Percentiles rank a stretch among this genome's conserved stretches.
Conservation (phyloP, 108 stramenopile species). For the Fragilariopsis cylindrus region DNA sequence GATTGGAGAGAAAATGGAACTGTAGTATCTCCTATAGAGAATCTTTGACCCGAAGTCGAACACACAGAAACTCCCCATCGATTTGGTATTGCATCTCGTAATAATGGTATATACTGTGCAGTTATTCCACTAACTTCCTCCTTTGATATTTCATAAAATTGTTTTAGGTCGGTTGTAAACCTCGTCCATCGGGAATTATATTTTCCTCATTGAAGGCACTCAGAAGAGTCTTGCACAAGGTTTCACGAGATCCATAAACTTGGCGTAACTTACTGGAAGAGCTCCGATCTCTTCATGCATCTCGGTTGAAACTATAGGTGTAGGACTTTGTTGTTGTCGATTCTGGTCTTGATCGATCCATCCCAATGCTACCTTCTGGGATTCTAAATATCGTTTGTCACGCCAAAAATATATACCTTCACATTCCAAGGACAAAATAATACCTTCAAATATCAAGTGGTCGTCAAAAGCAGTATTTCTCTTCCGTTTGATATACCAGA, state of each 20-base stretch:
- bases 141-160: slow-evolving; percentile 2
- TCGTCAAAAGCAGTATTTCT: background rate
- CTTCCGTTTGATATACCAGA: slow-evolving; percentile 1
- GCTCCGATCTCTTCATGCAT: background rate
- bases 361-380: slow-evolving; percentile 14
- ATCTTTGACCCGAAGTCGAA: slow-evolving; percentile 38
- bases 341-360: background rate
- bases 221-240: slow-evolving; percentile 5
- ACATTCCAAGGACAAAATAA: slow-evolving; percentile 11
- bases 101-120: slow-evolving; percentile 41
- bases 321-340: background rate
- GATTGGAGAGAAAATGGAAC: slow-evolving; percentile 29
- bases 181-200: slow-evolving; percentile 27
- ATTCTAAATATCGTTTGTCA: slow-evolving; percentile 13
- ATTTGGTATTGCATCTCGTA: slow-evolving; percentile 31
- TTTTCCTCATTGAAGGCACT: slow-evolving; percentile 19
- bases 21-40: slow-evolving; percentile 25
- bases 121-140: background rate
- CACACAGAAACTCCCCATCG: slow-evolving; percentile 40
- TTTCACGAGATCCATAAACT: slow-evolving; percentile 2
- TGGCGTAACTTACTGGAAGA: background rate
- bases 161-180: slow-evolving; percentile 18
- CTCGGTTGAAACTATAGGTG: no score
- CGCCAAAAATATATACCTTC: slow-evolving; percentile 32
- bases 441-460: background rate